Evolutionary conservation across 257 asterid genomes (phyloP).

Genomic region (Echium plantagineum): DNA sequence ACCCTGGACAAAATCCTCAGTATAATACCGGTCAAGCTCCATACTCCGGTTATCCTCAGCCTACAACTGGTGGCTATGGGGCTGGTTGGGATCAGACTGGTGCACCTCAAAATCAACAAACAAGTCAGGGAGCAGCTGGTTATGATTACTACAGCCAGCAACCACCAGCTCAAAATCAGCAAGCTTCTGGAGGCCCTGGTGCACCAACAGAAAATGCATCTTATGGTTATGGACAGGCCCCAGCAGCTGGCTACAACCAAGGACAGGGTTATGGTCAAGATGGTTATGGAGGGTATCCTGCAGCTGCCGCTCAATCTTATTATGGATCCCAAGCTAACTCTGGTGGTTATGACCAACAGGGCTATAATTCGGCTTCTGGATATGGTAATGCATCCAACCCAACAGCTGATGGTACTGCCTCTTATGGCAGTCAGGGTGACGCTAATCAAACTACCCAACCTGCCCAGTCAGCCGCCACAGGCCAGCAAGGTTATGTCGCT

Average conservation of each 20-base stretch:
- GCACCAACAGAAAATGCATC: constrained; percentile 33
- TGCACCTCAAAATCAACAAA: constrained; percentile 30
- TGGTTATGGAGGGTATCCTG: constrained; percentile 46
- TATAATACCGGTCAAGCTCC: constrained; percentile 42
- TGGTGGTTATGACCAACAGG: constrained; percentile 48
- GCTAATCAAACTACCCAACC: constrained; percentile 53
- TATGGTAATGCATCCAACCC: constrained; percentile 41
- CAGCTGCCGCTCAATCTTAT: constrained; percentile 34
- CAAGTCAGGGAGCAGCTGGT: constrained; percentile 40
- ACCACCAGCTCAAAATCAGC: constrained; percentile 42
- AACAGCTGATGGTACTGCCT: constrained; percentile 36
- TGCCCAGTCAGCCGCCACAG: constrained; percentile 28
- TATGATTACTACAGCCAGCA: constrained; percentile 63
- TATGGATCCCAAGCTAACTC: constrained; percentile 35
- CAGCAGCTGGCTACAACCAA: constrained; percentile 38
- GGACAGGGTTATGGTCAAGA: constrained; percentile 55
- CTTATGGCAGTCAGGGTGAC: constrained; percentile 61
- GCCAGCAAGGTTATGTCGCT: constrained; percentile 37
- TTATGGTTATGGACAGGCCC: constrained; percentile 28
- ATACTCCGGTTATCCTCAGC: constrained; percentile 49
- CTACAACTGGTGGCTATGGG: constrained; percentile 46
- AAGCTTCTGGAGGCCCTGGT: constrained; percentile 27
- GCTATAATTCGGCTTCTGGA: constrained; percentile 35
- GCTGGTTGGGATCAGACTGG: constrained; percentile 58
- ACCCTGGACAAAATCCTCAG: constrained; percentile 45